Conservation (phyloP, 148 eudicot genomes). For the Selenicereus undatus region DNA sequence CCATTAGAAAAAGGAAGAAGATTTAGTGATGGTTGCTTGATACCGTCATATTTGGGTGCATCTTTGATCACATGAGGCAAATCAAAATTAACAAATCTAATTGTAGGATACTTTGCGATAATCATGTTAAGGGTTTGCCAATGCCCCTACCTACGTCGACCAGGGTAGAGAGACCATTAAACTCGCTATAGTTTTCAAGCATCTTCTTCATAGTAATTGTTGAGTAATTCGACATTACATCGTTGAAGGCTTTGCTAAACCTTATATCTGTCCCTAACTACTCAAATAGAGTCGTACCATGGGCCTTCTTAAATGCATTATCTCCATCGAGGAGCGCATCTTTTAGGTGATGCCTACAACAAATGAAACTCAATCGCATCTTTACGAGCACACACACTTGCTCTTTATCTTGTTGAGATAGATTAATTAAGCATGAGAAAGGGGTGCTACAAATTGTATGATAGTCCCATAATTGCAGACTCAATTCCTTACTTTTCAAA, state of each 20-base stretch:
- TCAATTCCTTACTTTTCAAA: too few relatives aligned
- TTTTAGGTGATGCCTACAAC: slow-evolving; percentile 25
- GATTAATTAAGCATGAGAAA: too few relatives aligned
- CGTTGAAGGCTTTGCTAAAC: slow-evolving; percentile 33
- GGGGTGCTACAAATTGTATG: too few relatives aligned
- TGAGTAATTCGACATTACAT: slow-evolving; percentile 21
- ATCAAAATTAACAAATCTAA: neutral
- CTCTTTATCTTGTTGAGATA: too few relatives aligned
- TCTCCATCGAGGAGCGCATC: slow-evolving; percentile 33
- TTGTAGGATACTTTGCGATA: neutral
- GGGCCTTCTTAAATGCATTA: slow-evolving; percentile 30
- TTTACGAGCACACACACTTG: too few relatives aligned
- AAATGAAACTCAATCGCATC: neutral
- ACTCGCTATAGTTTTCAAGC: neutral
- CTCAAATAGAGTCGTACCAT: slow-evolving; percentile 35
- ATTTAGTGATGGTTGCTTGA: too few relatives aligned
- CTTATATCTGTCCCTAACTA: slow-evolving; percentile 24
- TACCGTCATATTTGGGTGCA: neutral
- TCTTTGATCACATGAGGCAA: neutral
- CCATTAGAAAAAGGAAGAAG: too few relatives aligned
- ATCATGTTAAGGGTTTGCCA: neutral
- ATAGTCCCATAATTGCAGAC: too few relatives aligned
- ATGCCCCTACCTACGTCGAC: slow-evolving; percentile 4
- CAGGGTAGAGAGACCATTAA: slow-evolving; percentile 10
- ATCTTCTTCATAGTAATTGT: slow-evolving; percentile 16